Evolutionary conservation across 2,329 filamentous ascomycete genomes (phyloP).

Genomic region (Cordyceps tenuipes): DNA sequence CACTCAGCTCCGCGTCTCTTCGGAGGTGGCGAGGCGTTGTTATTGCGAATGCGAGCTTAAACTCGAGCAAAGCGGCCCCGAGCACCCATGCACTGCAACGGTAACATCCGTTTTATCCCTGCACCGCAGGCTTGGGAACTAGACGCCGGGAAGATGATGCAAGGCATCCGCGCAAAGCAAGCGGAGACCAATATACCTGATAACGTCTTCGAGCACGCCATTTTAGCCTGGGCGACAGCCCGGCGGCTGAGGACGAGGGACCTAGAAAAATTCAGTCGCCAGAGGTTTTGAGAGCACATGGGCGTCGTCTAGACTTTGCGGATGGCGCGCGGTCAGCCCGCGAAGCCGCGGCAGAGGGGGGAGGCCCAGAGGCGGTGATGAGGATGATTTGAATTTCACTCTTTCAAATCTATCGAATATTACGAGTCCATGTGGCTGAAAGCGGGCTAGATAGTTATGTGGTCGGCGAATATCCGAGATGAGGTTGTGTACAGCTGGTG

Average conservation of each 20-base stretch:
- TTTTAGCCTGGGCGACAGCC: constrained; percentile 1
- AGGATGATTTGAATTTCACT: neutral
- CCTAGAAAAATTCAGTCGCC: neutral
- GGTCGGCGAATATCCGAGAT: neutral
- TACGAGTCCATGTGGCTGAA: neutral
- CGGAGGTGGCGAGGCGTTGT: too few relatives aligned
- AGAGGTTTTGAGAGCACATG: neutral
- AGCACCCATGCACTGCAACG: neutral
- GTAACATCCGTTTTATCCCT: neutral
- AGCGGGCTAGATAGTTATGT: neutral
- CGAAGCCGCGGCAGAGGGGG: neutral
- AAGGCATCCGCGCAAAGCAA: neutral
- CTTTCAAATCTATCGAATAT: neutral
- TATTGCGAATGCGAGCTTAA: neutral
- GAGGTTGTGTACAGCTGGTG: neutral
- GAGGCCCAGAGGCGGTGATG: too few relatives aligned
- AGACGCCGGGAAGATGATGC: neutral
- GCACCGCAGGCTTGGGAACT: neutral
- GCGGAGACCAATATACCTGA: neutral
- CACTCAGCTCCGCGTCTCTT: too few relatives aligned
- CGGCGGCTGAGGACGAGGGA: neutral
- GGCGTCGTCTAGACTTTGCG: neutral
- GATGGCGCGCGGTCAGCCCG: neutral
- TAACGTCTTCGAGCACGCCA: constrained; percentile 3
- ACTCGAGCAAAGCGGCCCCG: neutral